Conservation (phyloP, 2,329 filamentous ascomycete genomes). For the Monosporascus sp. region DNA sequence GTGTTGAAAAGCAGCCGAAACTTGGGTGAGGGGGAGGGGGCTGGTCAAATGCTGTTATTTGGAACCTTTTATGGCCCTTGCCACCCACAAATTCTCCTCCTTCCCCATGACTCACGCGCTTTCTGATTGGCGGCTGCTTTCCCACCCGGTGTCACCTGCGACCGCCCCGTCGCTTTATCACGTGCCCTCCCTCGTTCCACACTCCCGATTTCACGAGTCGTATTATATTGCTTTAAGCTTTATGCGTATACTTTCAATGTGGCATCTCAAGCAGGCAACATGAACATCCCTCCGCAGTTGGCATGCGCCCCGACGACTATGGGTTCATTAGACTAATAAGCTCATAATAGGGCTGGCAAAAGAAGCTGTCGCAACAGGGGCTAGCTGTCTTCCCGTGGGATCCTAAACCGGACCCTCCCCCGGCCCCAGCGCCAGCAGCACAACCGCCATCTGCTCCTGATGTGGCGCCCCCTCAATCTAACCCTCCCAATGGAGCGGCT, state of each 20-base stretch:
- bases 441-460: slow-evolving; percentile 16
- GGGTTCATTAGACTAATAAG: slow-evolving; percentile 9
- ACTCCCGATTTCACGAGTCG: slow-evolving; percentile 14
- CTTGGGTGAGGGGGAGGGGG: slow-evolving; percentile 36
- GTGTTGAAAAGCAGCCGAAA: slow-evolving; percentile 32
- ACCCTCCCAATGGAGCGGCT: slow-evolving; percentile 20
- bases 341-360: slow-evolving; percentile 75
- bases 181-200: slow-evolving; percentile 15
- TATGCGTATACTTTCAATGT: no score
- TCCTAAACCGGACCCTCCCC: slow-evolving; percentile 64
- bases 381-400: slow-evolving; percentile 95
- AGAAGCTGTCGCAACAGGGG: slow-evolving; percentile 76
- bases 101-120: slow-evolving; percentile 15
- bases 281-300: not conserved
- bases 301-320: slow-evolving; percentile 1
- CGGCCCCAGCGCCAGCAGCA: slow-evolving; percentile 32
- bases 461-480: slow-evolving; percentile 12
- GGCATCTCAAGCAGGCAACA: no score
- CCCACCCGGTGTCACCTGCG: no score
- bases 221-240: no score
- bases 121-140: slow-evolving; percentile 6
- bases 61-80: slow-evolving; percentile 45
- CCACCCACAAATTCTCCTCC: slow-evolving; percentile 17
- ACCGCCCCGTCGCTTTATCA: slow-evolving; percentile 6
- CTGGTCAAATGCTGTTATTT: slow-evolving; percentile 41